Evolutionary conservation across 306 rosid genomes (phyloP), one percentile per base, ranked within the genome.

Genomic region (Boehmeria nivea): DNA sequence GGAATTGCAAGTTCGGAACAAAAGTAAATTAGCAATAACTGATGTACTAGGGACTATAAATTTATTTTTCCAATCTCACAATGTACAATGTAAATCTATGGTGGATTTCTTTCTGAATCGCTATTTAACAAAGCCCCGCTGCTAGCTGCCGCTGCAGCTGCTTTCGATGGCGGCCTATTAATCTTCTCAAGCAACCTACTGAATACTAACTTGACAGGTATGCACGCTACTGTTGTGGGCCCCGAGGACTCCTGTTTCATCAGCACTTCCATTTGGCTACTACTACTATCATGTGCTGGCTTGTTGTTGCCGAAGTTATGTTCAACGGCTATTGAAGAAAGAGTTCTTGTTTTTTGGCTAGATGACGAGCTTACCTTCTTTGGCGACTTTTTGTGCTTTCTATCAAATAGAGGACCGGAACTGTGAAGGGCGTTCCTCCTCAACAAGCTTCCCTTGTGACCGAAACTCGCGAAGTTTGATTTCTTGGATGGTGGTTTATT

Each of bases 111-210:
- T 77, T 65, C 82, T 80, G 74, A 70, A 68, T 73, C 69, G 36
- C 75, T 66, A 66, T 78, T 76, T 66, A 78, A 84, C 85, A 74
- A 71, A 65, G 70, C 81, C 66, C 67, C 78, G 71, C 60, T 79
- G 64, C 70, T 50, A 53, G 84, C 68, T 66, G 81, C 66, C 78
- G n/a, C n/a, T n/a, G n/a, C n/a, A n/a, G n/a, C n/a, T n/a, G n/a
- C n/a, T 73, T 78, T 86, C 54, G 82, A 74, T 43, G 98, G 94
- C 23, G 95, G 95, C 89, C 95, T 82, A 75, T 91, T 91, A 64
- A 91, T 91, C 85, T 87, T 91, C 95, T 87, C 99, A 43, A 91
- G 88, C 79, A 91, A 85, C 78, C 99, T 87, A 83, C 99, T 84
- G 78, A 82, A 91, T 38, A 77, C 95, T 76, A 91, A 72, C 58